These are phyloP conservation scores for Colletotrichum lindemuthianum DNA, from an alignment of 2,329 filamentous ascomycete genomes.

Conservation along the genomic window DNA sequence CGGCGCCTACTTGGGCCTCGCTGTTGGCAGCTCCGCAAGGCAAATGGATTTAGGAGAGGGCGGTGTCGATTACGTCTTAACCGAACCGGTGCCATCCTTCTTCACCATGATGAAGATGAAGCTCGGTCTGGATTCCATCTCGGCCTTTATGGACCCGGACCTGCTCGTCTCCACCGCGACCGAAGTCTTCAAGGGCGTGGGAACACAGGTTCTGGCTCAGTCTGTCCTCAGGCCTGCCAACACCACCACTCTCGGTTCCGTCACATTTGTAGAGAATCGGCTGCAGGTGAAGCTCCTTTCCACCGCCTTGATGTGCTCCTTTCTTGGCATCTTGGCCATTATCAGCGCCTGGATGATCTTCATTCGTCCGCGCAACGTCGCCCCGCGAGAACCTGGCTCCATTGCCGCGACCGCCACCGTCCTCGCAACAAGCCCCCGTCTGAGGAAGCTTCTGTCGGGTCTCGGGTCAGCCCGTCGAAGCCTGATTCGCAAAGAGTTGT, in stretches of 20 bases:
- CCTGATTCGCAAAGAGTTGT: background rate
- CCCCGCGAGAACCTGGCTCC: slow-evolving; percentile 28
- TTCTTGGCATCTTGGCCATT: slow-evolving; percentile 15
- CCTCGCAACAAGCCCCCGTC: slow-evolving; percentile 28
- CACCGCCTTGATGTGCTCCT: slow-evolving; percentile 25
- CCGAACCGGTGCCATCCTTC: slow-evolving; percentile 39
- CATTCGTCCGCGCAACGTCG: slow-evolving; percentile 21
- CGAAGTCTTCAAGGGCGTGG: slow-evolving; percentile 28
- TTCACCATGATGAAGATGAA: slow-evolving; percentile 42
- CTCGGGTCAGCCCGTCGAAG: background rate
- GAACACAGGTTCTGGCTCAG: slow-evolving; percentile 25
- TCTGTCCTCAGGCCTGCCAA: slow-evolving; percentile 15
- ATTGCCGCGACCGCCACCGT: slow-evolving; percentile 21
- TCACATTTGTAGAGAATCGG: slow-evolving; percentile 22
- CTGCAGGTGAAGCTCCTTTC: slow-evolving; percentile 27
- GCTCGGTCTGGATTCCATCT: slow-evolving; percentile 20
- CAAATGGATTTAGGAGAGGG: slow-evolving; percentile 37
- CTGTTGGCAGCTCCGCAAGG: slow-evolving; percentile 29
- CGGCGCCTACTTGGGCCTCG: slow-evolving; percentile 32
- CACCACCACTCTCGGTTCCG: slow-evolving; percentile 3
- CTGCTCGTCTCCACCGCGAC: slow-evolving; percentile 28
- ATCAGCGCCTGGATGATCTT: slow-evolving; percentile 18
- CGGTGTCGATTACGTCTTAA: slow-evolving; percentile 37
- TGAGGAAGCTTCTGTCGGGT: slow-evolving; percentile 8
- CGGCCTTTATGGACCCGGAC: slow-evolving; percentile 34